Evolutionary conservation across 805 yeast genomes (phyloP).

Genomic region (Pichia nakasei): DNA sequence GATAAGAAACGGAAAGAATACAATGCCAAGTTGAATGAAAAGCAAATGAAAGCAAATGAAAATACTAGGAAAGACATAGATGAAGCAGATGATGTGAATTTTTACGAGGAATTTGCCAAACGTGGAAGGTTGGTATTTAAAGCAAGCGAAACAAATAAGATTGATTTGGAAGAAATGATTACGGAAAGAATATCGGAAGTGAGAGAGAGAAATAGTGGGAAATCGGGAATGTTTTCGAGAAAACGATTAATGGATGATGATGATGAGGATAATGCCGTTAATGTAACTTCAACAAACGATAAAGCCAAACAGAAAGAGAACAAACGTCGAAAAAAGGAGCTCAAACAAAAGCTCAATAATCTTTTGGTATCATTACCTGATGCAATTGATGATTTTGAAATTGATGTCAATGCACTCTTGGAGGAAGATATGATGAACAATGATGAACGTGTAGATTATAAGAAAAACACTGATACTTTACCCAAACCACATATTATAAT

Average conservation of each 20-base stretch:
- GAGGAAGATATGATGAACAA: background rate
- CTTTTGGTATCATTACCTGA: slow-evolving; percentile 8
- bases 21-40: slow-evolving; percentile 4
- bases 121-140: slow-evolving; percentile 8
- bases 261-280: background rate
- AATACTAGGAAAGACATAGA: background rate
- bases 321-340: slow-evolving; percentile 1
- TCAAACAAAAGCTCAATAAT: slow-evolving; percentile 1
- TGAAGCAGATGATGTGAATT: background rate
- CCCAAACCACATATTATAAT: background rate
- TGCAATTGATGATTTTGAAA: slow-evolving; percentile 14
- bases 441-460: background rate
- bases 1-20: slow-evolving; percentile 10
- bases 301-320: background rate
- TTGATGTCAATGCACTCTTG: background rate
- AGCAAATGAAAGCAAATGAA: background rate
- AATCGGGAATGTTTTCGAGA: slow-evolving; percentile 9
- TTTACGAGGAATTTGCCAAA: slow-evolving; percentile 6
- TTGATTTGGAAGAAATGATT: slow-evolving; percentile 5
- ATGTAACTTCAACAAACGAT: too few relatives aligned
- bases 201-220: slow-evolving; percentile 2
- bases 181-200: slow-evolving; percentile 5
- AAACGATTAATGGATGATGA: background rate
- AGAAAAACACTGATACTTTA: background rate
- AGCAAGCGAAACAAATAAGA: background rate